These are phyloP conservation scores for Suhomyces bribrorum DNA, from an alignment of 1,139 yeast genomes.

Conservation along the genomic window DNA sequence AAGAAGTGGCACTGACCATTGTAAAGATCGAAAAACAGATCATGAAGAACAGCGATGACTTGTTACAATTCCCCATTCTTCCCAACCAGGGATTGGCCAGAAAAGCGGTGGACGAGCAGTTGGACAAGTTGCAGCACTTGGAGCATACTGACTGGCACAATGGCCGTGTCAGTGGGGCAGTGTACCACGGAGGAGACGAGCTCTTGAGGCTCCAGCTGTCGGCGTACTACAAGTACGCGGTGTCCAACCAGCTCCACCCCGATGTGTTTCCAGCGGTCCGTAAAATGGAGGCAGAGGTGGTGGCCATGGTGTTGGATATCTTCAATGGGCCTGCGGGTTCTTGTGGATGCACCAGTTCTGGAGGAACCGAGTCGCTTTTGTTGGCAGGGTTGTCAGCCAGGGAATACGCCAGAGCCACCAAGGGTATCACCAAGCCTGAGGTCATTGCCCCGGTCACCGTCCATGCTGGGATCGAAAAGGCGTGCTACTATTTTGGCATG, in stretches of 20 bases:
- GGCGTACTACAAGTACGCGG: slow-evolving; percentile 75
- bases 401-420: slow-evolving; percentile 56
- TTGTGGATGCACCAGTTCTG: slow-evolving; percentile 91
- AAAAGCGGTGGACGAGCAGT: slow-evolving; percentile 44
- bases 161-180: slow-evolving; percentile 93
- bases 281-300: slow-evolving; percentile 95
- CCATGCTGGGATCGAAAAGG: slow-evolving; percentile 96
- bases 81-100: slow-evolving; percentile 54
- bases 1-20: slow-evolving; percentile 55
- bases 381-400: slow-evolving; percentile 86
- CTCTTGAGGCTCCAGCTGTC: slow-evolving; percentile 69
- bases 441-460: slow-evolving; percentile 86
- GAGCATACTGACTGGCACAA: slow-evolving; percentile 77
- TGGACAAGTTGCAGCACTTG: slow-evolving; percentile 50
- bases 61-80: slow-evolving; percentile 50
- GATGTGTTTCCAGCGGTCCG: slow-evolving; percentile 96
- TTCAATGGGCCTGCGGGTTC: slow-evolving; percentile 75
- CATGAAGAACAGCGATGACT: slow-evolving; percentile 49
- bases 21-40: slow-evolving; percentile 54
- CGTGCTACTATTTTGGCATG: slow-evolving; percentile 88
- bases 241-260: slow-evolving; percentile 94
- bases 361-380: slow-evolving; percentile 93
- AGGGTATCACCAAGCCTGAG: slow-evolving; percentile 75
- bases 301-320: slow-evolving; percentile 79
- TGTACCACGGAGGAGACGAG: slow-evolving; percentile 89